These are phyloP conservation scores for Nicotiana obtusifolia DNA, from an alignment of 257 asterid genomes.

Conservation along the genomic window DNA sequence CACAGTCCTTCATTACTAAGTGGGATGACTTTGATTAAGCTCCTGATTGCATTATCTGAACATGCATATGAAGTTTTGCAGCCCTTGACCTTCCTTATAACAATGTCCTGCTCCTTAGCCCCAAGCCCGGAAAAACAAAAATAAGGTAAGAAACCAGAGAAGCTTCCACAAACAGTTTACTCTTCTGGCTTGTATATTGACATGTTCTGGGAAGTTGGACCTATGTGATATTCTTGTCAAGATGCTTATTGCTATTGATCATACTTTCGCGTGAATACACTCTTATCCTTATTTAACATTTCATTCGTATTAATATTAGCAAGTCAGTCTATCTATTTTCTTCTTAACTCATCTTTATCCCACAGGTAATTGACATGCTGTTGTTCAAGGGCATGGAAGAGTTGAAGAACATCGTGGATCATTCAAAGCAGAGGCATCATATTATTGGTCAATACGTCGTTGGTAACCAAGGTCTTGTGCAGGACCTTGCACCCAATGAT, in stretches of 20 bases:
- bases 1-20: not conserved
- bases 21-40: not conserved
- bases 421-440: constrained; percentile 94
- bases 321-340: not conserved
- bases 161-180: not conserved
- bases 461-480: constrained; percentile 37
- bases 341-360: not conserved
- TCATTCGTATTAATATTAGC: not conserved
- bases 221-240: not conserved
- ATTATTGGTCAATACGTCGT: constrained; percentile 75
- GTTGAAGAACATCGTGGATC: constrained; percentile 67
- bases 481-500: constrained; percentile 42
- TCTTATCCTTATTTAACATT: not conserved
- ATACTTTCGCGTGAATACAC: not conserved
- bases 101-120: not conserved
- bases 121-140: not conserved
- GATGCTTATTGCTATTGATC: not conserved
- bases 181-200: not conserved
- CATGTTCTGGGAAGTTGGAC: not conserved
- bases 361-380: constrained; percentile 85
- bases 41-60: not conserved
- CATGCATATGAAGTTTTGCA: not conserved
- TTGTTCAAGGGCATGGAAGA: constrained; percentile 86
- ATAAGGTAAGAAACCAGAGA: not conserved
- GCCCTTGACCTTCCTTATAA: not conserved